These are phyloP conservation scores for Corylus avellana DNA, from an alignment of 306 rosid genomes.

Conservation along the genomic window DNA sequence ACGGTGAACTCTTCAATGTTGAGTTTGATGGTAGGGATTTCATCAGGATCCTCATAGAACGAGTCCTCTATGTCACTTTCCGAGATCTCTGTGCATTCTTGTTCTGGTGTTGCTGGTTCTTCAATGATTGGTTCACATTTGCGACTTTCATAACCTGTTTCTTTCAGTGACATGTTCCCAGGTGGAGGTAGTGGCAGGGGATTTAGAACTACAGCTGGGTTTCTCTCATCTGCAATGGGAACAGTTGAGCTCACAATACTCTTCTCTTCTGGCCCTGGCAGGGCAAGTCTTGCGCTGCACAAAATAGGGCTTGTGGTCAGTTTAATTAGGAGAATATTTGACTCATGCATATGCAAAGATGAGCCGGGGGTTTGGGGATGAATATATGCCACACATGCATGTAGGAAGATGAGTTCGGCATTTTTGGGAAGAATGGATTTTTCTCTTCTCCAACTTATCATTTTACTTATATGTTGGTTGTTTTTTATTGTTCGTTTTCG, in stretches of 20 bases:
- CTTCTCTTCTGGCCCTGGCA: slow-evolving; percentile 88
- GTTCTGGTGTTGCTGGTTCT: slow-evolving; percentile 85
- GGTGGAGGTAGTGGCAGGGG: slow-evolving; percentile 51
- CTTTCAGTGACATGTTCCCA: slow-evolving; percentile 35
- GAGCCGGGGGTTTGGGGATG: not conserved
- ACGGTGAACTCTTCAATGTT: slow-evolving; percentile 42
- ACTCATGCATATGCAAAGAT: not conserved
- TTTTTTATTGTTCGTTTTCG: not conserved
- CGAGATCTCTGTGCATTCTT: slow-evolving; percentile 45
- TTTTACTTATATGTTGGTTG: not conserved
- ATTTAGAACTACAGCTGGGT: slow-evolving; percentile 40
- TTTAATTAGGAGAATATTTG: slow-evolving; percentile 8
- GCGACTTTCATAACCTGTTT: slow-evolving; percentile 29
- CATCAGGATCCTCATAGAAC: slow-evolving; percentile 63
- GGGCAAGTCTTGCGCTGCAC: slow-evolving; percentile 86
- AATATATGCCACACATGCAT: not conserved
- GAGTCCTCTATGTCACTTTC: slow-evolving; percentile 82
- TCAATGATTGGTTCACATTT: slow-evolving; percentile 86
- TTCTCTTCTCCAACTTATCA: not conserved
- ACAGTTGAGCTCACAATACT: slow-evolving; percentile 47
- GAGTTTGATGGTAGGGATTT: slow-evolving; percentile 56
- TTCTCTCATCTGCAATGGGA: slow-evolving; percentile 39
- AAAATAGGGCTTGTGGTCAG: slow-evolving; percentile 34
- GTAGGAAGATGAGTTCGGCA: not conserved
- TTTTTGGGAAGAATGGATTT: not conserved